Conservation (phyloP, 1,284 basidiomycete species). For the Tylopilus orsonianus region DNA sequence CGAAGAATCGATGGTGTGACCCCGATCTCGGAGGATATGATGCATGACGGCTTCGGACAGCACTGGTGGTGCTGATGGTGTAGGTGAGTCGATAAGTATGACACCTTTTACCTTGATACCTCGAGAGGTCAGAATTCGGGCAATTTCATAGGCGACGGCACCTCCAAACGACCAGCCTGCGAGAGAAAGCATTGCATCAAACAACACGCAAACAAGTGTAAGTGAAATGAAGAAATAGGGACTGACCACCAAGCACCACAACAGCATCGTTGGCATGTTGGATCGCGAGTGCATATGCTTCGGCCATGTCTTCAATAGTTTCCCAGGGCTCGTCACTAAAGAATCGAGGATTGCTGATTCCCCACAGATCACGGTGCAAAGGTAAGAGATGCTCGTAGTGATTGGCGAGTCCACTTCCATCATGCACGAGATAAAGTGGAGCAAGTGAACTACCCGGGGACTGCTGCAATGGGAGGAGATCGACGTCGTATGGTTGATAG, state of each 20-base stretch:
- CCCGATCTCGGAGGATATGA: constrained; percentile 12
- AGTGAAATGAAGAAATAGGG: too few species aligned
- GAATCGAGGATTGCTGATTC: constrained; percentile 57
- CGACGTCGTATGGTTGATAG: too few species aligned
- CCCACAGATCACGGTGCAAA: constrained; percentile 56
- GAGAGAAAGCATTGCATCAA: background rate
- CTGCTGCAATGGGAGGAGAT: too few species aligned
- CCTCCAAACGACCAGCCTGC: constrained; percentile 81
- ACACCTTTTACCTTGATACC: constrained; percentile 53
- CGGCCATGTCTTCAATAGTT: constrained; percentile 52
- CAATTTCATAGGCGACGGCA: constrained; percentile 63
- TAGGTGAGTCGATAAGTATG: constrained; percentile 65
- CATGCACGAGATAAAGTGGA: constrained; percentile 67
- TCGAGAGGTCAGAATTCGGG: constrained; percentile 46
- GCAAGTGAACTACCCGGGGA: constrained; percentile 16
- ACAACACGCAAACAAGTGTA: too few species aligned
- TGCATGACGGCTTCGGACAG: constrained; percentile 53
- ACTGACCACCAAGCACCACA: too few species aligned
- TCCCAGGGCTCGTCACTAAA: constrained; percentile 44
- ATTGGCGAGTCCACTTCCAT: constrained; percentile 62
- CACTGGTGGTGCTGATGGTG: constrained; percentile 47
- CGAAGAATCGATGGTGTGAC: constrained; percentile 18
- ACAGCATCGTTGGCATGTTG: too few species aligned
- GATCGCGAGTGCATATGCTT: too few species aligned
- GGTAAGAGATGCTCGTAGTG: constrained; percentile 50